Evolutionary conservation across 176 grass and related monocot genomes (phyloP).

Genomic region (Saccharum officinarum): DNA sequence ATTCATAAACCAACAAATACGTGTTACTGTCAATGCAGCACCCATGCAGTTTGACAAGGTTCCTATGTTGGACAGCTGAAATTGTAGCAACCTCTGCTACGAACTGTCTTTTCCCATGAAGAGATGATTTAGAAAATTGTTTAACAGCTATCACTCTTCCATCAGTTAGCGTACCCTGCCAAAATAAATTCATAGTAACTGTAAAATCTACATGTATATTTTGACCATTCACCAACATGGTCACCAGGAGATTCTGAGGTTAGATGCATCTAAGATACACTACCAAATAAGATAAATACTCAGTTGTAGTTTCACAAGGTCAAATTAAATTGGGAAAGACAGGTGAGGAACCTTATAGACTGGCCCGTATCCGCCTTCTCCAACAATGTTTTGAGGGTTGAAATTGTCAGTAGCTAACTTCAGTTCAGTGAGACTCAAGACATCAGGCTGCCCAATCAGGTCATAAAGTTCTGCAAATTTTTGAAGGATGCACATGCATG

Average conservation of each 20-base stretch:
- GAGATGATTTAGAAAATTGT: conserved; percentile 56
- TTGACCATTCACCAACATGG: neutral
- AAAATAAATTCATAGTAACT: neutral
- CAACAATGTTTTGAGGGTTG: conserved; percentile 51
- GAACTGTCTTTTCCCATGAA: conserved; percentile 60
- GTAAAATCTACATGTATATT: neutral
- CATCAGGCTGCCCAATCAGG: conserved; percentile 1
- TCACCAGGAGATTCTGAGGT: neutral
- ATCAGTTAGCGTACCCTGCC: conserved; percentile 53
- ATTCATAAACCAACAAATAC: conserved; percentile 67
- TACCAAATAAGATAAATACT: neutral
- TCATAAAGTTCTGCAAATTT: conserved; percentile 27
- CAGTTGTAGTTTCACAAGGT: neutral
- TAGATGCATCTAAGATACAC: neutral
- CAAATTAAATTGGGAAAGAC: neutral
- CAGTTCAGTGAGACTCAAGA: conserved; percentile 16
- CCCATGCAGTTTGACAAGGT: conserved; percentile 57
- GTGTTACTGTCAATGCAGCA: conserved; percentile 60
- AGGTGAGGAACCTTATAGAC: conserved; percentile 55
- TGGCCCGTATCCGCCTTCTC: conserved; percentile 66
- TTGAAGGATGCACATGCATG: neutral
- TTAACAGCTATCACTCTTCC: conserved; percentile 67
- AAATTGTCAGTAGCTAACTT: conserved; percentile 45
- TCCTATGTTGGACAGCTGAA: conserved; percentile 48
- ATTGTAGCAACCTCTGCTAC: conserved; percentile 54